These are phyloP conservation scores for Viridothelium virens DNA, from an alignment of 495 filamentous ascomycete genomes.

Conservation along the genomic window DNA sequence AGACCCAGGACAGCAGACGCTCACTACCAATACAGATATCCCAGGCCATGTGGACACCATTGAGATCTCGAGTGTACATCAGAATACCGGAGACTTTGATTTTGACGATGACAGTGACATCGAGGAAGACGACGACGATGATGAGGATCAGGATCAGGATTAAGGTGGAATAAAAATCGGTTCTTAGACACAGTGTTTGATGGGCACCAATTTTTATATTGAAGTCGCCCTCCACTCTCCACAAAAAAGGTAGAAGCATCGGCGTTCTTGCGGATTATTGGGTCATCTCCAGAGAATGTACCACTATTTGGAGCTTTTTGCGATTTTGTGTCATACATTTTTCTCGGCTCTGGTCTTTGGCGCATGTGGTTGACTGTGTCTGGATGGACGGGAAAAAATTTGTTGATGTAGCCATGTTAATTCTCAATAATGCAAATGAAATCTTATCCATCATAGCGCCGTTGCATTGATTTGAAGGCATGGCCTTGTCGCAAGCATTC, in stretches of 20 bases:
- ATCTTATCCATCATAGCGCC: background rate
- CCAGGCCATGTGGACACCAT: constrained; percentile 1
- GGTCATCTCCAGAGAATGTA: constrained; percentile 10
- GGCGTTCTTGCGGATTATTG: background rate
- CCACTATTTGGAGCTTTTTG: background rate
- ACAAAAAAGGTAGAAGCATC: background rate
- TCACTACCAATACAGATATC: background rate
- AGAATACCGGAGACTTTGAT: background rate
- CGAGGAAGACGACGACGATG: background rate
- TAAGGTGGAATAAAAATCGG: background rate
- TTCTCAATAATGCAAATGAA: background rate
- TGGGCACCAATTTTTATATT: constrained; percentile 4
- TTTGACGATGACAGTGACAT: constrained; percentile 2
- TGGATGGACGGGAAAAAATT: background rate
- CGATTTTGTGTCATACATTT: background rate
- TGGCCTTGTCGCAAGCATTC: background rate
- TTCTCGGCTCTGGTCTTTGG: constrained; percentile 1
- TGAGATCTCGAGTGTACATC: background rate
- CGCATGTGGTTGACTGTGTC: background rate
- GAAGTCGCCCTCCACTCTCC: constrained; percentile 4
- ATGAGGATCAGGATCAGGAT: background rate
- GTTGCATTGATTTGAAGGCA: background rate
- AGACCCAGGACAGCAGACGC: background rate
- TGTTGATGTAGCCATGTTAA: background rate
- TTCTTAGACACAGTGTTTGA: constrained; percentile 1